phyloP scores from a whole-genome alignment of 805 yeast genomes.

The Blastobotrys robertii region DNA sequence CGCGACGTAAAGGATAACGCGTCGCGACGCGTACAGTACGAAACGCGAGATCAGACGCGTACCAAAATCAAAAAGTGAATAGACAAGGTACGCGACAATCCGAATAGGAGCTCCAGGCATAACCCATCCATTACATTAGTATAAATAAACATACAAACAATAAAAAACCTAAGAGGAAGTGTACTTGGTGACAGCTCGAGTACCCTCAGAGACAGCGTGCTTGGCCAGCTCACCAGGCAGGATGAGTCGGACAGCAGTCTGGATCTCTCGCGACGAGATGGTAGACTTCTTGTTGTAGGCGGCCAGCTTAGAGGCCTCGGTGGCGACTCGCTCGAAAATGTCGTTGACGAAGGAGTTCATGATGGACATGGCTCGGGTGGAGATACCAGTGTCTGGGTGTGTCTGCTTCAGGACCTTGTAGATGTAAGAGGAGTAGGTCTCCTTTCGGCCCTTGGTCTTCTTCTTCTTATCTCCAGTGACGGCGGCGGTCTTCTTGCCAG shows the following conservation, averaged over 20 bases:
- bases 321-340: constrained; percentile 95
- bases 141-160: constrained; percentile 1
- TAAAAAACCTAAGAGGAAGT: constrained; percentile 41
- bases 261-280: constrained; percentile 96
- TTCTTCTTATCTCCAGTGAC: constrained; percentile 72
- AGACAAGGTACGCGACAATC: neutral
- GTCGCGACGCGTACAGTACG: neutral
- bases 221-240: constrained; percentile 98
- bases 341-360: constrained; percentile 98
- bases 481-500: constrained; percentile 84
- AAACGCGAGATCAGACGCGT: neutral
- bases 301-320: constrained; percentile 97
- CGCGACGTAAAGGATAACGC: neutral
- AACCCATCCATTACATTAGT: constrained; percentile 1
- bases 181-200: constrained; percentile 95
- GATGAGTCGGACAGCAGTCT: constrained; percentile 96
- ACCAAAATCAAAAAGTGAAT: neutral
- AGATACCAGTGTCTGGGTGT: constrained; percentile 99
- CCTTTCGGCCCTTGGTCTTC: constrained; percentile 94
- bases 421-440: constrained; percentile 95
- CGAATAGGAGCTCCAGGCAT: neutral
- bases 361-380: constrained; percentile 97
- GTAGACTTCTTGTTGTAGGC: constrained; percentile 98
- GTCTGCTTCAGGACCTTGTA: constrained; percentile 98
- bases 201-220: constrained; percentile 98